A percentile compares a stretch with the other conserved stretches of the same genome.
Conservation (phyloP, 352 stramenopile genomes). For the Phytophthora cryptogea region DNA sequence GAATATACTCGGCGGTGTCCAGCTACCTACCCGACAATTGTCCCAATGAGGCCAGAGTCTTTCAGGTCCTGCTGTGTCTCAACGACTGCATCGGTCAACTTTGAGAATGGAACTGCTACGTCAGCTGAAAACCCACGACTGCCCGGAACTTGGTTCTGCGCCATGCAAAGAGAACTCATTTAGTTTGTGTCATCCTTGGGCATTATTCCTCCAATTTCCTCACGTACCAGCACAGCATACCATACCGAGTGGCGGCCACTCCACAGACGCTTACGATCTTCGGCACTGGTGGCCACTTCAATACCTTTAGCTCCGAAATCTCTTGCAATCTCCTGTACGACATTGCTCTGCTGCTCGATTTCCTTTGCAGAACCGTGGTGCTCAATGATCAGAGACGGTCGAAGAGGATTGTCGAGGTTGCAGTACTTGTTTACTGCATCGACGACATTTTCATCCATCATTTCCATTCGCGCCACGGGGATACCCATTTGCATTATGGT, state of each 20-base stretch:
- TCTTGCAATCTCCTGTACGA: conserved; percentile 79
- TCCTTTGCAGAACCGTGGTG: conserved; percentile 76
- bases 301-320: conserved; percentile 84
- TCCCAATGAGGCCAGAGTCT: conserved; percentile 81
- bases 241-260: conserved; percentile 80
- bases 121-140: conserved; percentile 91
- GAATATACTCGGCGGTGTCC: not conserved
- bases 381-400: conserved; percentile 94
- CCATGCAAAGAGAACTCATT: not conserved
- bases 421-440: conserved; percentile 79
- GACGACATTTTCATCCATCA: conserved; percentile 78
- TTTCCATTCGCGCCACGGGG: conserved; percentile 81
- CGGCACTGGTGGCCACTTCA: conserved; percentile 53
- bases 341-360: conserved; percentile 82
- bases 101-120: conserved; percentile 95
- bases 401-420: conserved; percentile 66
- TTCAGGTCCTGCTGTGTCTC: conserved; percentile 91
- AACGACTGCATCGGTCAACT: conserved; percentile 91
- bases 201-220: not conserved
- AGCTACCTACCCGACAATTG: conserved; percentile 81
- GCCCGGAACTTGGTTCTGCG: conserved; percentile 64
- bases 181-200: not conserved
- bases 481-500: conserved; percentile 83
- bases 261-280: conserved; percentile 81
- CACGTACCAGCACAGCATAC: conserved; percentile 66